Conservation (phyloP, 208 protist genomes). For the Trypanosoma melophagium region DNA sequence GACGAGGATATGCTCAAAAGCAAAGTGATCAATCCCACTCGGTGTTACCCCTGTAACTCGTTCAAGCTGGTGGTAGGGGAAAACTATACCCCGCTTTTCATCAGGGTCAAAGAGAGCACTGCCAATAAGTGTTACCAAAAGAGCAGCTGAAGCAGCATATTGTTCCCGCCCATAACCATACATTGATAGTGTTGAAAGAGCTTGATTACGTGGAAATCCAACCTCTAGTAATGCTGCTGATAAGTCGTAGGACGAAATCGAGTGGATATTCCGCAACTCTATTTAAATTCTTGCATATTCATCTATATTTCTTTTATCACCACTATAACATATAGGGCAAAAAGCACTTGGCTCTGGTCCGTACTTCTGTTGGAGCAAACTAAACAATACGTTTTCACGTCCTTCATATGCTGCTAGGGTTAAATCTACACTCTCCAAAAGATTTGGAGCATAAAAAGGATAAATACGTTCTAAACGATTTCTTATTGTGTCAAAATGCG, state of each 20-base stretch:
- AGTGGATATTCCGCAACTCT: background rate
- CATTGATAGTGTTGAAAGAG: background rate
- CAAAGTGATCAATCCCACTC: conserved; percentile 12
- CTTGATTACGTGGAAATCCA: conserved; percentile 9
- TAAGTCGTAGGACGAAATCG: background rate
- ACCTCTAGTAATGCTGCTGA: conserved; percentile 7
- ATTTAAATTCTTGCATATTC: background rate
- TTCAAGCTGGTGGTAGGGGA: conserved; percentile 17
- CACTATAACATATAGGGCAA: background rate
- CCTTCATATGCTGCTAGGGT: conserved; percentile 27
- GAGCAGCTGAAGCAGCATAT: conserved; percentile 11
- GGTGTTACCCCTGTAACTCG: conserved; percentile 4
- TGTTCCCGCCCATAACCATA: conserved; percentile 10
- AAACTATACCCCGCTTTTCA: background rate
- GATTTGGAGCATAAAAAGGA: conserved; percentile 23
- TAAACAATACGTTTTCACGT: conserved; percentile 27
- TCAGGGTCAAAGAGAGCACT: conserved; percentile 15
- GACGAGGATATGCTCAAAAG: conserved; percentile 22
- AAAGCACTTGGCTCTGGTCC: conserved; percentile 24
- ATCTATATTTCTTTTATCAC: background rate
- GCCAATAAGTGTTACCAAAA: conserved; percentile 18
- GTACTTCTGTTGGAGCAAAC: conserved; percentile 26
- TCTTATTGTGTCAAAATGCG: conserved; percentile 18
- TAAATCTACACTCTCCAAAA: conserved; percentile 12
- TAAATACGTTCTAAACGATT: conserved; percentile 28